Conservation (phyloP, 2,329 filamentous ascomycete species). For the Exophiala oligosperma region DNA sequence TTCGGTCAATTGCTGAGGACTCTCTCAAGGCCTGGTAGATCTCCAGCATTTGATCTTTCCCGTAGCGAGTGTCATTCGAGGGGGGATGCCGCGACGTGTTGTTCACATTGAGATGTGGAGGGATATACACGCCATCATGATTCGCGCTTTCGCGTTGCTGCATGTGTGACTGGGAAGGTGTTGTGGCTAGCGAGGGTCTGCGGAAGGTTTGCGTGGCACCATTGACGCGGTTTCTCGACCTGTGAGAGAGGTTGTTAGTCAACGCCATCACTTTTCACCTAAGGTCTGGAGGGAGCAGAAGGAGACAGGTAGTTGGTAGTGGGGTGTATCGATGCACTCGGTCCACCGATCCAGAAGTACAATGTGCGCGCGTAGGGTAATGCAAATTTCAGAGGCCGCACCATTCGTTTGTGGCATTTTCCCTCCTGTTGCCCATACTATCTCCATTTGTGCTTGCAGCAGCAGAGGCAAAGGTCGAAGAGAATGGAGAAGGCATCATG, state of each 20-base stretch:
- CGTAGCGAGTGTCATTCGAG: conserved; percentile 62
- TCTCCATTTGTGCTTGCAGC: conserved; percentile 71
- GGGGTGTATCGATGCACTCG: neutral
- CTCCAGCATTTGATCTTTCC: conserved; percentile 74
- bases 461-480: conserved; percentile 81
- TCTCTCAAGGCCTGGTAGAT: conserved; percentile 65
- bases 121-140: conserved; percentile 57
- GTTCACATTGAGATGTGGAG: conserved; percentile 59
- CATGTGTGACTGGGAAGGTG: conserved; percentile 38
- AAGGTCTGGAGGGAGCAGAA: neutral
- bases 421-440: conserved; percentile 53
- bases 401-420: conserved; percentile 70
- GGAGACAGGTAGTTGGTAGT: neutral
- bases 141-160: conserved; percentile 45
- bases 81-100: conserved; percentile 55
- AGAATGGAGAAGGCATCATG: conserved; percentile 71
- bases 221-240: conserved; percentile 63
- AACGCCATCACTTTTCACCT: neutral
- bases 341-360: neutral
- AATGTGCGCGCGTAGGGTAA: neutral
- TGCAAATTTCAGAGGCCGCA: conserved; percentile 47
- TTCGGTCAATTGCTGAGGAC: conserved; percentile 55
- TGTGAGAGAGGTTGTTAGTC: conserved; percentile 31
- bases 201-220: conserved; percentile 68
- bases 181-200: conserved; percentile 61